A percentile compares a stretch with the other conserved stretches of the same genome.
Evolutionary conservation across 805 yeast species (phyloP).

Genomic region (Yamadazyma kitorensis): DNA sequence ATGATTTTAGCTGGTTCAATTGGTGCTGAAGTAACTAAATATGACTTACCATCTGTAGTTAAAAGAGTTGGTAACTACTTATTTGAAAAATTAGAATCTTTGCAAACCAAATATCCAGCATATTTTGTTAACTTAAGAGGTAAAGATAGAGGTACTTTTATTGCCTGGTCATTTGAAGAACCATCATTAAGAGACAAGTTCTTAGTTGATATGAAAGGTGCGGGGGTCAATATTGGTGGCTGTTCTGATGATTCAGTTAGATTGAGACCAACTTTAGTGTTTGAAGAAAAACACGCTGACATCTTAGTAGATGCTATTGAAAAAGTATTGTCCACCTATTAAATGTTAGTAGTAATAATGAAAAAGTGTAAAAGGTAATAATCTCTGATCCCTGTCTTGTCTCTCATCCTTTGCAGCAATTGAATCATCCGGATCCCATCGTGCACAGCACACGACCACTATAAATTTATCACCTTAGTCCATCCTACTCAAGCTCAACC

Average conservation of each 20-base stretch:
- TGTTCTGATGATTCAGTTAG: slow-evolving; percentile 79
- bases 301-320: slow-evolving; percentile 48
- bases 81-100: slow-evolving; percentile 50
- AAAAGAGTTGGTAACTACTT: slow-evolving; percentile 66
- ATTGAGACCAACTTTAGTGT: slow-evolving; percentile 75
- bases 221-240: slow-evolving; percentile 80
- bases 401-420: no score
- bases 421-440: no score
- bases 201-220: slow-evolving; percentile 53
- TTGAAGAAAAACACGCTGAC: slow-evolving; percentile 79
- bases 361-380: no score
- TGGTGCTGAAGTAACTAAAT: slow-evolving; percentile 58
- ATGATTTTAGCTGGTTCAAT: slow-evolving; percentile 74
- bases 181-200: slow-evolving; percentile 57
- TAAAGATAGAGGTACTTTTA: slow-evolving; percentile 60
- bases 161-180: slow-evolving; percentile 58
- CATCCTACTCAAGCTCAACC: no score
- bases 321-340: slow-evolving; percentile 30
- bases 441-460: no score
- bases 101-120: slow-evolving; percentile 60
- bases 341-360: no score
- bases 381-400: no score
- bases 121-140: slow-evolving; percentile 60
- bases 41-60: slow-evolving; percentile 57
- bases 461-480: no score